Evolutionary conservation across 306 rosid genomes (phyloP).

Genomic region (Amphicarpaea edgeworthii): DNA sequence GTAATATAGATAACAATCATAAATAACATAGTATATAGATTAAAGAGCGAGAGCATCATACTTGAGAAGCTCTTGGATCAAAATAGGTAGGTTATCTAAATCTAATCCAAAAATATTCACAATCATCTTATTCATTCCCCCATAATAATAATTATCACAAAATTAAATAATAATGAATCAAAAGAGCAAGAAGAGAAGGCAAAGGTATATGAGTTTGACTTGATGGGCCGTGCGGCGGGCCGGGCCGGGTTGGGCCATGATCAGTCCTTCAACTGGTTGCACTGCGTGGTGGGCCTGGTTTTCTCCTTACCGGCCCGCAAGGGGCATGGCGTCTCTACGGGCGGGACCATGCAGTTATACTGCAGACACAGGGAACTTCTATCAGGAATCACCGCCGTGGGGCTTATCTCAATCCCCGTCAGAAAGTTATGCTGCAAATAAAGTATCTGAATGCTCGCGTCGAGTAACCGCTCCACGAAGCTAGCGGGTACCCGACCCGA

Average conservation of each 20-base stretch:
- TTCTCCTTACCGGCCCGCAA: constrained; percentile 77
- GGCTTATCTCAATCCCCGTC: constrained; percentile 89
- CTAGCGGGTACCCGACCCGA: constrained; percentile 81
- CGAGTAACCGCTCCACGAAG: constrained; percentile 76
- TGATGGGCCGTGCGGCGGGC: too few relatives aligned
- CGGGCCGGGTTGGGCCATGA: background rate
- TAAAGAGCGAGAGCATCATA: background rate
- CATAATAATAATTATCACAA: constrained; percentile 31
- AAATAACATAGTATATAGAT: background rate
- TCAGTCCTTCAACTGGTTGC: constrained; percentile 74
- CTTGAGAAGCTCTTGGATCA: constrained; percentile 13
- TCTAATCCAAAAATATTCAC: constrained; percentile 57
- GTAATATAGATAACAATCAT: constrained; percentile 4
- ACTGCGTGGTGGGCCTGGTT: constrained; percentile 78
- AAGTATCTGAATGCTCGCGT: constrained; percentile 72
- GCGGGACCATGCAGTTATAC: constrained; percentile 98
- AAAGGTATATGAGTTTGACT: constrained; percentile 13
- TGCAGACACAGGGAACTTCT: constrained; percentile 92
- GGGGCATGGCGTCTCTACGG: constrained; percentile 89
- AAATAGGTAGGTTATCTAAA: constrained; percentile 12
- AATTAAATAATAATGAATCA: constrained; percentile 55
- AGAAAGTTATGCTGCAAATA: constrained; percentile 92
- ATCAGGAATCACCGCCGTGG: constrained; percentile 94
- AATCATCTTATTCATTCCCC: constrained; percentile 43
- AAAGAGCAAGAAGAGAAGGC: background rate